phyloP scores from a whole-genome alignment of 116 monocot genomes.

The Cymodocea nodosa region DNA sequence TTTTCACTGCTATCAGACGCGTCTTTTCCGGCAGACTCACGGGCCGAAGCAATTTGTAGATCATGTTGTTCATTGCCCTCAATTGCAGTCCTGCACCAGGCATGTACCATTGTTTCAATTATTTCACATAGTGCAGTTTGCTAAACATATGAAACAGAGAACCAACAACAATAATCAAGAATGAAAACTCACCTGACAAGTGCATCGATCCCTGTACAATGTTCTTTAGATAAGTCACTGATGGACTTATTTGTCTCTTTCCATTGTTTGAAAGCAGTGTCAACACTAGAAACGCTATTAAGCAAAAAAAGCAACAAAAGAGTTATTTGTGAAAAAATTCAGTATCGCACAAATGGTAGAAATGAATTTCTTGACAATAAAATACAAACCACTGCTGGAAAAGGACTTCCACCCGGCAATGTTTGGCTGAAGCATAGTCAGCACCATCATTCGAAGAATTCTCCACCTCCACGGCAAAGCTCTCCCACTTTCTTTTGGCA shows the following conservation, averaged over 20 bases:
- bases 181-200: conserved; percentile 35
- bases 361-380: neutral
- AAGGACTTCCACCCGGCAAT: conserved; percentile 64
- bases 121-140: too few relatives aligned
- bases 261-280: conserved; percentile 52
- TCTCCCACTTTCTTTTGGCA: conserved; percentile 89
- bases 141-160: too few relatives aligned
- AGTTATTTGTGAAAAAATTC: too few relatives aligned
- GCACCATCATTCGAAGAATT: conserved; percentile 40
- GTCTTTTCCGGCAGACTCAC: conserved; percentile 36
- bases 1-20: conserved; percentile 24
- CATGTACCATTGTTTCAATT: neutral
- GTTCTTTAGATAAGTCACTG: conserved; percentile 34
- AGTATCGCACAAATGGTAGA: too few relatives aligned
- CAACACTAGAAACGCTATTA: conserved; percentile 43
- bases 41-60: conserved; percentile 34
- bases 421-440: conserved; percentile 58
- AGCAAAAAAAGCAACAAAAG: neutral
- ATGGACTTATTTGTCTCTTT: conserved; percentile 41
- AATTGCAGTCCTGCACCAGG: conserved; percentile 25
- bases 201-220: conserved; percentile 36
- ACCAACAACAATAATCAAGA: too few relatives aligned
- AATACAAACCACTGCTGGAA: conserved; percentile 52
- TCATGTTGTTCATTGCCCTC: conserved; percentile 69
- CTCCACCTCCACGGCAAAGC: conserved; percentile 35